phyloP scores from a whole-genome alignment of 345 rosid species.

The Erucastrum elatum region DNA sequence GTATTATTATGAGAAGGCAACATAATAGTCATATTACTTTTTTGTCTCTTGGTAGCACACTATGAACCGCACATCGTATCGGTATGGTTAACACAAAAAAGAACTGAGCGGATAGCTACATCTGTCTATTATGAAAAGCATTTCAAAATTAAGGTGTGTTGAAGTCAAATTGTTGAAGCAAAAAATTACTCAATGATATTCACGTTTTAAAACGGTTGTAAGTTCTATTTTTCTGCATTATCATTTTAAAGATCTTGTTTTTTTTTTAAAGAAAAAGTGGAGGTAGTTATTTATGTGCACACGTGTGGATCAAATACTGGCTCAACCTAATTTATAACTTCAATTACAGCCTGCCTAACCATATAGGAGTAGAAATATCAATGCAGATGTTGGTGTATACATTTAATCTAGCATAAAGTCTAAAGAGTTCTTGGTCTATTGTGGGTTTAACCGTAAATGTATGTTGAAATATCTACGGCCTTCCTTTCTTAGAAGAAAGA shows the following conservation, averaged over 20 bases:
- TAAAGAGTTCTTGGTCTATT: background rate
- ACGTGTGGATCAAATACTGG: background rate
- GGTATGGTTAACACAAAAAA: too few species aligned
- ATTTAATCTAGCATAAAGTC: conserved; percentile 6
- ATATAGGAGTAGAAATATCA: background rate
- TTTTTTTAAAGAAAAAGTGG: background rate
- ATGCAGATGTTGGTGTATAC: background rate
- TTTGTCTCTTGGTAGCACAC: too few species aligned
- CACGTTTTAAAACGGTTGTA: too few species aligned
- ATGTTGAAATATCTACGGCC: conserved; percentile 9
- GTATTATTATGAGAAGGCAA: too few species aligned
- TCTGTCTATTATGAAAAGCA: too few species aligned
- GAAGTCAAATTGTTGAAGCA: too few species aligned
- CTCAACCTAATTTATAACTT: background rate
- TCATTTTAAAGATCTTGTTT: background rate
- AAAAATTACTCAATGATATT: too few species aligned
- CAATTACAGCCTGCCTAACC: background rate
- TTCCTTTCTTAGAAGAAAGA: background rate
- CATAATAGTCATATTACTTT: too few species aligned
- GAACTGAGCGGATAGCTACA: too few species aligned
- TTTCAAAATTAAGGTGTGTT: too few species aligned
- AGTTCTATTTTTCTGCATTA: background rate
- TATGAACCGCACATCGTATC: too few species aligned
- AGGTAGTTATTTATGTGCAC: background rate
- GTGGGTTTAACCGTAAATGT: conserved; percentile 11